Evolutionary conservation across 192 early-diverging fungal species (phyloP), one percentile per base, ranked within the genome.

Genomic region (Umbelopsis vinacea): DNA sequence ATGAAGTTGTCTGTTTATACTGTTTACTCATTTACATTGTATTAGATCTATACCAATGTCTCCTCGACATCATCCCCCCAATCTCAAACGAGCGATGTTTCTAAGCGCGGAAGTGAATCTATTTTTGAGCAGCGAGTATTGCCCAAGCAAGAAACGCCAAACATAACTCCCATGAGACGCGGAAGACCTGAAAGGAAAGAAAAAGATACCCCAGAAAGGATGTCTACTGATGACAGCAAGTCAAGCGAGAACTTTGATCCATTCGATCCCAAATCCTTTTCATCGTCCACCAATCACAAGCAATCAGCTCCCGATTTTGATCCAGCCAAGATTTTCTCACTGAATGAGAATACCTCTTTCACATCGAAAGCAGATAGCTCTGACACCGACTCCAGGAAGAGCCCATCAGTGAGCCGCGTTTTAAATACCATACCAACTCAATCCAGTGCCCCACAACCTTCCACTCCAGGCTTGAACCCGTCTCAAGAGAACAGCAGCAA

Each of bases 121-220:
- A 81, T 76, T 43, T 71, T 81, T 66, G 73, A 71, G 23, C 63
- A 67, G n/a, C 29, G 76, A 53, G 52, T 71, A 40, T 77, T 46
- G 78, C 71, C 81, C 37, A 50, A 81, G 71, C 69, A 81, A 70
- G 72, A 78, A 70, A n/a, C 86, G 74, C 84, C 82, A 69, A 76
- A 75, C 23, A 87, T 92, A 69, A 83, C 85, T 40, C 94, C 95
- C 0, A 98, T 98, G 96, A 88, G 96, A 4, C 88, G 96, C 45
- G 96, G 96, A 40, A 85, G 96, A 7, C 95, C 95, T n/a, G 48
- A 47, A 10, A 11, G 45, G 33, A 71, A 60, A 22, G 33, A 52
- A 8, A 55, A 68, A 9, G 35, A 73, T 35, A 73, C 24, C 7
- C 48, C 14, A 6, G 67, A 12, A 5, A 22, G 7, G 21, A 38